These are phyloP conservation scores for Symmetrospora coprosmae DNA, from an alignment of 768 basidiomycete species.

Conservation along the genomic window DNA sequence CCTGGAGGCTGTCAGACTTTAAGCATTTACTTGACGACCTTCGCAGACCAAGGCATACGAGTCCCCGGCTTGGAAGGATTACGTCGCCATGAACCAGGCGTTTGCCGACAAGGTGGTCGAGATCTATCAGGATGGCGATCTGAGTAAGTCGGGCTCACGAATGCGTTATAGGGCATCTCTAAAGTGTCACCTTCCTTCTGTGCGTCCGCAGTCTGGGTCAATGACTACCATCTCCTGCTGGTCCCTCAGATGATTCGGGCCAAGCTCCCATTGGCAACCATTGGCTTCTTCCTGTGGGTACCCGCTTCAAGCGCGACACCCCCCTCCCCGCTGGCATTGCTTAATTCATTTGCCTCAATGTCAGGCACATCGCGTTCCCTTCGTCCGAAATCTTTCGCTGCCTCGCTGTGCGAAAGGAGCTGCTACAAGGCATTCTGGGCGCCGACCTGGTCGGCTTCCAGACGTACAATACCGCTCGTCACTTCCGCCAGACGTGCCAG, in stretches of 20 bases:
- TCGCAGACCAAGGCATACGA: slow-evolving; percentile 74
- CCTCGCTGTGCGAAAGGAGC: slow-evolving; percentile 75
- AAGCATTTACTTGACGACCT: too few species aligned
- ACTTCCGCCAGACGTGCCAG: slow-evolving; percentile 86
- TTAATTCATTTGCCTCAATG: background rate
- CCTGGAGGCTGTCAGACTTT: too few species aligned
- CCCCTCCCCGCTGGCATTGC: too few species aligned
- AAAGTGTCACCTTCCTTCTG: background rate
- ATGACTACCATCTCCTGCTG: slow-evolving; percentile 92
- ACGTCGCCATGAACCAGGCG: slow-evolving; percentile 65
- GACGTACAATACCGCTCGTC: slow-evolving; percentile 87
- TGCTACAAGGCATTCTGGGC: slow-evolving; percentile 93
- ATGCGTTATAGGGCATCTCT: background rate
- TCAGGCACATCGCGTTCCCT: slow-evolving; percentile 84
- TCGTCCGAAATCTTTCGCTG: slow-evolving; percentile 91
- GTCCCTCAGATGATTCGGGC: slow-evolving; percentile 71
- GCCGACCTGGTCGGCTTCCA: slow-evolving; percentile 95
- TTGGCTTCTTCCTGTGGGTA: slow-evolving; percentile 61
- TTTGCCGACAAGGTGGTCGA: slow-evolving; percentile 70
- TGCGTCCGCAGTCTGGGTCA: slow-evolving; percentile 36
- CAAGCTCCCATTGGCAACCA: slow-evolving; percentile 49
- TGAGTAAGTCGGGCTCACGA: slow-evolving; percentile 50
- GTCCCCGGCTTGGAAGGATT: slow-evolving; percentile 55
- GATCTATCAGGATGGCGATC: slow-evolving; percentile 73
- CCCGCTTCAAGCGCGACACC: too few species aligned